Conservation (phyloP, 2,329 filamentous ascomycete species). For the Nectriaceae sp. region DNA sequence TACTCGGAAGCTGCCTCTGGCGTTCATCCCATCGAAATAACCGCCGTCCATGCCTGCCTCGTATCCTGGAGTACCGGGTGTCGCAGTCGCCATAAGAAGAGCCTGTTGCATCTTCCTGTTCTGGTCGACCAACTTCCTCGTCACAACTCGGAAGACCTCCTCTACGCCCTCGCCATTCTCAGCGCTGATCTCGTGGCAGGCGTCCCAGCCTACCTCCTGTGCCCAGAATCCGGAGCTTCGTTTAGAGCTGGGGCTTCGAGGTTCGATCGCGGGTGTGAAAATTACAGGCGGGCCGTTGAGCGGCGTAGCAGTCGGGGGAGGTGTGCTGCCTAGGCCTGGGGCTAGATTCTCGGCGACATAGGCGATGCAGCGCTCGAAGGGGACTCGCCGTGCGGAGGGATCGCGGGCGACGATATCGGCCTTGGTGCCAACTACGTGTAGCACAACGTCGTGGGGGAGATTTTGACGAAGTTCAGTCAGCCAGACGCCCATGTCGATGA, state of each 20-base stretch:
- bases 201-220: slow-evolving; percentile 93
- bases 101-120: slow-evolving; percentile 64
- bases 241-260: slow-evolving; percentile 63
- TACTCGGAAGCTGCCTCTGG: slow-evolving; percentile 55
- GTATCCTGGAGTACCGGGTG: slow-evolving; percentile 50
- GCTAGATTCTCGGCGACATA: slow-evolving; percentile 93
- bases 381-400: slow-evolving; percentile 76
- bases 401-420: slow-evolving; percentile 87
- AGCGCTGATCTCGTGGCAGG: slow-evolving; percentile 94
- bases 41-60: slow-evolving; percentile 46
- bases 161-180: slow-evolving; percentile 95
- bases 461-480: slow-evolving; percentile 81
- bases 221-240: slow-evolving; percentile 82
- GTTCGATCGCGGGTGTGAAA: slow-evolving; percentile 43
- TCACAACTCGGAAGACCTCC: slow-evolving; percentile 81
- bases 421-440: slow-evolving; percentile 95
- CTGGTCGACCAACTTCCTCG: slow-evolving; percentile 64
- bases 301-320: slow-evolving; percentile 62
- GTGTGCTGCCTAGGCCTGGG: slow-evolving; percentile 67
- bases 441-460: slow-evolving; percentile 74
- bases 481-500: slow-evolving; percentile 92
- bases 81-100: slow-evolving; percentile 55
- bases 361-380: slow-evolving; percentile 92
- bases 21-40: slow-evolving; percentile 54
- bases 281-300: slow-evolving; percentile 20